These are phyloP conservation scores for Tulasnella sp. DNA, from an alignment of 768 basidiomycete genomes.

Conservation along the genomic window DNA sequence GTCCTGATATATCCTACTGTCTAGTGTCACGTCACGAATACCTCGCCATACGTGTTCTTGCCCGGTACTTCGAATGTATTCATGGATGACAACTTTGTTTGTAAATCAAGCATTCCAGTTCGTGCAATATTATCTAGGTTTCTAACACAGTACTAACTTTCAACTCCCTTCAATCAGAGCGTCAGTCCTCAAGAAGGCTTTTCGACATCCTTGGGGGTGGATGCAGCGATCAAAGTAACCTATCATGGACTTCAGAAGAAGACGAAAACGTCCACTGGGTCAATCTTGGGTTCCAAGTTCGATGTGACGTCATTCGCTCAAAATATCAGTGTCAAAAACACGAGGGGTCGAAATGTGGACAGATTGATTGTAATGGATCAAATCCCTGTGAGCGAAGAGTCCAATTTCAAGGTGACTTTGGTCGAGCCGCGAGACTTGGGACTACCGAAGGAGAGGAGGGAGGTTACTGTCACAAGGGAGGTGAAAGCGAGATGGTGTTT, in stretches of 20 bases:
- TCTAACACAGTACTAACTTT: not conserved
- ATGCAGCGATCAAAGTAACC: constrained; percentile 16
- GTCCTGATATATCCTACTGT: not conserved
- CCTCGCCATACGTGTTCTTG: constrained; percentile 13
- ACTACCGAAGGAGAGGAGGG: not conserved
- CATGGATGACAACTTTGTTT: constrained; percentile 18
- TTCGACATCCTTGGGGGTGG: constrained; percentile 18
- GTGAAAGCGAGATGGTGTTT: not conserved
- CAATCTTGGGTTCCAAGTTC: too few species aligned
- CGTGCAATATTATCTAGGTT: not conserved
- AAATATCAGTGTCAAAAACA: constrained; percentile 17
- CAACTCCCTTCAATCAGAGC: not conserved
- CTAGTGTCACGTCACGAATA: constrained; percentile 17
- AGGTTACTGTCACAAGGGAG: not conserved
- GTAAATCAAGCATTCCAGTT: constrained; percentile 17
- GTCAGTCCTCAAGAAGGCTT: constrained; percentile 17
- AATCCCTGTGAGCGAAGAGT: constrained; percentile 16
- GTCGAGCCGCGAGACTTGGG: constrained; percentile 10
- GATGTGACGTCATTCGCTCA: constrained; percentile 14
- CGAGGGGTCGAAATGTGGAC: not conserved
- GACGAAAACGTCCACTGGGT: not conserved
- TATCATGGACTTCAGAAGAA: constrained; percentile 16
- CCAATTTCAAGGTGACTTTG: constrained; percentile 14
- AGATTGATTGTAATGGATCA: constrained; percentile 15
- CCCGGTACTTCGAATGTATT: constrained; percentile 16